phyloP scores from a whole-genome alignment of 2,329 filamentous ascomycete genomes.

The Amylocarpus encephaloides region DNA sequence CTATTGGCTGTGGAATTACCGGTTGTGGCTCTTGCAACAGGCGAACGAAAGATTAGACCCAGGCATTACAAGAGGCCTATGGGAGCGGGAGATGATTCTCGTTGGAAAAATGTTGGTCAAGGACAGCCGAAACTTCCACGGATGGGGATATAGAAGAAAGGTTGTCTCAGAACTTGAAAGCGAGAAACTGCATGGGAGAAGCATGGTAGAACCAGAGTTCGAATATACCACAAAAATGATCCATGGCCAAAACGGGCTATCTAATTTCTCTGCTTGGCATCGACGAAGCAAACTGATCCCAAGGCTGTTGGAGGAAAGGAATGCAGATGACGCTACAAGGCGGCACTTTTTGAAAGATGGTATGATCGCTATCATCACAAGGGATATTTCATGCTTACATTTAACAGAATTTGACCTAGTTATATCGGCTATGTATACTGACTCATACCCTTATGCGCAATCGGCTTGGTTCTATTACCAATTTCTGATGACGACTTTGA shows the following conservation, averaged over 20 bases:
- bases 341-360: conserved; percentile 66
- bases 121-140: conserved; percentile 91
- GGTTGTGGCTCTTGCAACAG: conserved; percentile 74
- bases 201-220: conserved; percentile 75
- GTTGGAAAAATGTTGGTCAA: conserved; percentile 81
- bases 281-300: conserved; percentile 79
- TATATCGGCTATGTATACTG: conserved; percentile 56
- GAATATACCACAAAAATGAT: conserved; percentile 90
- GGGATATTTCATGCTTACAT: conserved; percentile 14
- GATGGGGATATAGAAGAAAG: conserved; percentile 83
- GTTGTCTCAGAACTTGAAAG: conserved; percentile 73
- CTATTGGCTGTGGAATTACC: conserved; percentile 99
- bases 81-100: conserved; percentile 77
- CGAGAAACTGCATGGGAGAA: conserved; percentile 42
- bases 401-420: conserved; percentile 66
- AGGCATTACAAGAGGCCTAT: conserved; percentile 56
- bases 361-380: conserved; percentile 28
- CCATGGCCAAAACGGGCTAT: conserved; percentile 57
- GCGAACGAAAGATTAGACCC: conserved; percentile 57
- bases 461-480: conserved; percentile 97
- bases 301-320: conserved; percentile 63
- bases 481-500: conserved; percentile 68
- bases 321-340: conserved; percentile 56
- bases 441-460: conserved; percentile 88
- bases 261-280: conserved; percentile 98